Conservation (phyloP, 169 alveolate genomes). For the Haemoproteus tartakovskyi region DNA sequence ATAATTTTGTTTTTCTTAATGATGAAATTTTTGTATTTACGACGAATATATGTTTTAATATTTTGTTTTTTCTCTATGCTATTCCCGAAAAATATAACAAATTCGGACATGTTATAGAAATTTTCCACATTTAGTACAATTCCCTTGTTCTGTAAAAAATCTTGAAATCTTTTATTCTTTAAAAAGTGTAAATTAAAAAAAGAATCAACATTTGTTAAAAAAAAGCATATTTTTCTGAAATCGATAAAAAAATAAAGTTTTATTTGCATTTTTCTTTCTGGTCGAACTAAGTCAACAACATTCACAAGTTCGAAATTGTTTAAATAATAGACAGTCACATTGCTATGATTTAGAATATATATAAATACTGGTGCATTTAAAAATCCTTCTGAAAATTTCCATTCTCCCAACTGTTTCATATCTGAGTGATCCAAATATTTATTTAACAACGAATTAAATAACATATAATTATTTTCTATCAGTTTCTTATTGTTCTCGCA, state of each 20-base stretch:
- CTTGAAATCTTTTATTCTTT: conserved; percentile 3
- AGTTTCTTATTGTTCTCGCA: not conserved
- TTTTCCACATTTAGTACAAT: conserved; percentile 9
- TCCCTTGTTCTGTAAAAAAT: conserved; percentile 3
- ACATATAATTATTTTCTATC: not conserved
- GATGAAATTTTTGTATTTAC: not conserved
- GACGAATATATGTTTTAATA: conserved; percentile 15
- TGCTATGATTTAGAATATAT: conserved; percentile 1
- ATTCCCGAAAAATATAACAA: conserved; percentile 62
- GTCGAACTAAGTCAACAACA: too few relatives aligned
- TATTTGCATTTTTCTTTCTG: not conserved
- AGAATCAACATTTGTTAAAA: conserved; percentile 6
- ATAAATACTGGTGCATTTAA: conserved; percentile 15
- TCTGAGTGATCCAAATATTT: not conserved
- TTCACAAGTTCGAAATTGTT: conserved; percentile 26
- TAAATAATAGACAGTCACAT: conserved; percentile 29
- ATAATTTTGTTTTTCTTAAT: conserved; percentile 5
- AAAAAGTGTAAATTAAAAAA: conserved; percentile 23
- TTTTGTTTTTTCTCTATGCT: conserved; percentile 32
- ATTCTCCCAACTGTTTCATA: too few relatives aligned
- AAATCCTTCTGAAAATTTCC: not conserved
- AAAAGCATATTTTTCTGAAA: conserved; percentile 12
- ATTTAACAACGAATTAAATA: conserved; percentile 29
- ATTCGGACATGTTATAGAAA: conserved; percentile 6
- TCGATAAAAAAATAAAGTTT: conserved; percentile 31